These are phyloP conservation scores for Epichloe amarillans DNA, from an alignment of 2,329 filamentous ascomycete genomes.

Conservation along the genomic window DNA sequence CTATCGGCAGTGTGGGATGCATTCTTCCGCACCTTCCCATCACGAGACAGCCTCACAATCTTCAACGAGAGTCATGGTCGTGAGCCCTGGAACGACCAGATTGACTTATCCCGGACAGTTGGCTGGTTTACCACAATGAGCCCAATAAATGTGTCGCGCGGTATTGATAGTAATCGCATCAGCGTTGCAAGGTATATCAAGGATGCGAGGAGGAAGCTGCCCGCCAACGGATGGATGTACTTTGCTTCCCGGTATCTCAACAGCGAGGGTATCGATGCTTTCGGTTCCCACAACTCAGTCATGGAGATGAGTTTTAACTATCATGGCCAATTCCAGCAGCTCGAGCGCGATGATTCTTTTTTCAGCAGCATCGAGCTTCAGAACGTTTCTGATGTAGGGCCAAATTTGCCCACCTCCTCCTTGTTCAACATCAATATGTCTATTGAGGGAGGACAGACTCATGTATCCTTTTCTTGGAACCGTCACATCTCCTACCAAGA, in stretches of 20 bases:
- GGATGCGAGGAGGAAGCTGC: not conserved
- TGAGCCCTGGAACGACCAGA: conserved; percentile 15
- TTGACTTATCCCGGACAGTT: conserved; percentile 22
- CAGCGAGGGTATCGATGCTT: not conserved
- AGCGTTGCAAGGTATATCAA: not conserved
- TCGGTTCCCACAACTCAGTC: not conserved
- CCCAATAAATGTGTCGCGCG: conserved; percentile 11
- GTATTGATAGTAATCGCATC: not conserved
- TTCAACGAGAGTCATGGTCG: conserved; percentile 13
- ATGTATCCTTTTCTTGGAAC: conserved; percentile 3
- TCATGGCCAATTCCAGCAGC: conserved; percentile 8
- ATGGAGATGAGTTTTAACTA: conserved; percentile 8
- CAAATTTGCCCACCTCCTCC: conserved; percentile 1
- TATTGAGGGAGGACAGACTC: conserved; percentile 1
- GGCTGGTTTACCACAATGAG: conserved; percentile 26
- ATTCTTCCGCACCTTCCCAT: conserved; percentile 18
- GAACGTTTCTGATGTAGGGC: conserved; percentile 3
- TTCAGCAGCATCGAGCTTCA: conserved; percentile 4
- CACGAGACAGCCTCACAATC: conserved; percentile 15
- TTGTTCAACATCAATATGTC: conserved; percentile 2
- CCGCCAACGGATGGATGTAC: conserved; percentile 2
- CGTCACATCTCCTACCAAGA: conserved; percentile 2
- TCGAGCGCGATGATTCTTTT: conserved; percentile 8
- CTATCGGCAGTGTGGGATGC: conserved; percentile 17
- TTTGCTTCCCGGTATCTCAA: not conserved